phyloP scores from a whole-genome alignment of 2,329 filamentous ascomycete species.

The Didymella segeticola region DNA sequence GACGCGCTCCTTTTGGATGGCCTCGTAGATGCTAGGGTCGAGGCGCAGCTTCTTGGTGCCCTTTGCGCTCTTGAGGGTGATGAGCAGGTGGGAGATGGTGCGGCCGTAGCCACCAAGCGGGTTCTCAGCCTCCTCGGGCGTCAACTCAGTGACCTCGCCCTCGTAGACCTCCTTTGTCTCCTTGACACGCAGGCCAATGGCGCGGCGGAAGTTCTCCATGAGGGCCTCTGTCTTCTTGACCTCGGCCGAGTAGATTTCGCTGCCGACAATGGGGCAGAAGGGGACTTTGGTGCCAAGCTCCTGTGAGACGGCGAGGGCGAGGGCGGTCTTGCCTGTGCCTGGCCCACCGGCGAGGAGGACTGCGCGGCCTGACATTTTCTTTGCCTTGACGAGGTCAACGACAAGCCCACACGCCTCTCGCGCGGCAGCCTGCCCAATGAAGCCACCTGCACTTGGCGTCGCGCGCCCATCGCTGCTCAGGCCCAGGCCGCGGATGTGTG shows the following conservation, averaged over 20 bases:
- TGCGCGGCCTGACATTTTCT: conserved; percentile 96
- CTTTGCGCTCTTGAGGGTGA: conserved; percentile 92
- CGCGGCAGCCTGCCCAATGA: conserved; percentile 86
- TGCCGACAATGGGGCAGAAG: conserved; percentile 97
- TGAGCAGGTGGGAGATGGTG: conserved; percentile 94
- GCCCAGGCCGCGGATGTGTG: conserved; percentile 95
- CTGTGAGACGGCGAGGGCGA: conserved; percentile 94
- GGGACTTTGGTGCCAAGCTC: conserved; percentile 98
- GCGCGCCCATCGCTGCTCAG: conserved; percentile 83
- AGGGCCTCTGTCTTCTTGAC: conserved; percentile 99
- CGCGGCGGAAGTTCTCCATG: conserved; percentile 98
- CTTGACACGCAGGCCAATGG: conserved; percentile 92
- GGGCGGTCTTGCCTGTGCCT: conserved; percentile 92
- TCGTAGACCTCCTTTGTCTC: conserved; percentile 99
- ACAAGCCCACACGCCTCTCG: conserved; percentile 96
- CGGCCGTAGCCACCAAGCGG: conserved; percentile 95
- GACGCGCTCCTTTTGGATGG: conserved; percentile 97
- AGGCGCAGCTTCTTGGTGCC: conserved; percentile 97
- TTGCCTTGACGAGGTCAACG: conserved; percentile 91
- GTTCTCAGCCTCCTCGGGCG: conserved; percentile 97
- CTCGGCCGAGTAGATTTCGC: conserved; percentile 96
- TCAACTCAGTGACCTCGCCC: conserved; percentile 96
- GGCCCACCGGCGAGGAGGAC: conserved; percentile 93
- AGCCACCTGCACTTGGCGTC: conserved; percentile 74
- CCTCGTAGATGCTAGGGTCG: conserved; percentile 98